These are phyloP conservation scores for Schwanniomyces pseudopolymorphus DNA, from an alignment of 805 yeast genomes.

Conservation along the genomic window DNA sequence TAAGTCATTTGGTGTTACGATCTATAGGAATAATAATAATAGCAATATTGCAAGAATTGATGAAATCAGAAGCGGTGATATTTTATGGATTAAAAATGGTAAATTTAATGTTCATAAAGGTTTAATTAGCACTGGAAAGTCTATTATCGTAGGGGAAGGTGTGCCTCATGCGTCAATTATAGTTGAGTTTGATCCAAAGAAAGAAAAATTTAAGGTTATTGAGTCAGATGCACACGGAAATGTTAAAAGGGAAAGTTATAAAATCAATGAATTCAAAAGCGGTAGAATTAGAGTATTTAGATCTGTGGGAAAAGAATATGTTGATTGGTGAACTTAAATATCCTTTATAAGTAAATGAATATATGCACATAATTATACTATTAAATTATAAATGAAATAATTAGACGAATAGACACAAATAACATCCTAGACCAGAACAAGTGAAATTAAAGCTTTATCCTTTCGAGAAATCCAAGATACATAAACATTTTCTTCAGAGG, in stretches of 20 bases:
- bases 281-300: slow-evolving; percentile 84
- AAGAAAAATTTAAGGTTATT: slow-evolving; percentile 67
- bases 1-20: slow-evolving; percentile 70
- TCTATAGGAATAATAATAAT: slow-evolving; percentile 52
- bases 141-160: slow-evolving; percentile 54
- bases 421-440: slow-evolving; percentile 6
- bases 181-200: slow-evolving; percentile 69
- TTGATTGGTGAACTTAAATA: slow-evolving; percentile 57
- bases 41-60: slow-evolving; percentile 49
- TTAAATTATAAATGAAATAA: not conserved
- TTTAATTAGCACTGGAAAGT: slow-evolving; percentile 25
- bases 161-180: slow-evolving; percentile 54
- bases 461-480: slow-evolving; percentile 1
- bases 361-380: not conserved
- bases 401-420: not conserved
- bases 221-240: slow-evolving; percentile 53
- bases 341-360: not conserved
- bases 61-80: slow-evolving; percentile 80
- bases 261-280: slow-evolving; percentile 66
- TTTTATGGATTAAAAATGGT: slow-evolving; percentile 73
- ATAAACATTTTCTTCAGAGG: not conserved
- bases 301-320: slow-evolving; percentile 66
- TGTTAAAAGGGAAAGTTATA: slow-evolving; percentile 60
- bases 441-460: slow-evolving; percentile 3
- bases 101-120: slow-evolving; percentile 71